Evolutionary conservation across 352 stramenopile genomes (phyloP).

Genomic region (Globisporangium nunn): DNA sequence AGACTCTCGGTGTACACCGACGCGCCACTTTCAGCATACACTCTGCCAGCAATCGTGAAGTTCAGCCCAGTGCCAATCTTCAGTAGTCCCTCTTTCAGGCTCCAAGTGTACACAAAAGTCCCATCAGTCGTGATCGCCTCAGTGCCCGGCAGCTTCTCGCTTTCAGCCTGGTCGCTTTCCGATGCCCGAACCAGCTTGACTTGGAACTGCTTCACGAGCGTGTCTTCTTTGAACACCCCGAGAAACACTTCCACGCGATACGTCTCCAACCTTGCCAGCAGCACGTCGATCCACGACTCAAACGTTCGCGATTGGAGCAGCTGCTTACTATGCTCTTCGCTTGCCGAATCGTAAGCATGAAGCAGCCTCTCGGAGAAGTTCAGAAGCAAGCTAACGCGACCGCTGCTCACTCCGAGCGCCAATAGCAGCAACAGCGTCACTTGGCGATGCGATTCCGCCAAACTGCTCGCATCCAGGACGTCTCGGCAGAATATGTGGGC

Average conservation of each 20-base stretch:
- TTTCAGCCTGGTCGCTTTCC: constrained; percentile 6
- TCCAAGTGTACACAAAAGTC: constrained; percentile 66
- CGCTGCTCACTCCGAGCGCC: constrained; percentile 48
- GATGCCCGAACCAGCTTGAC: constrained; percentile 31
- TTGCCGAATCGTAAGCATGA: background rate
- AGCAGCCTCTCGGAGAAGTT: constrained; percentile 38
- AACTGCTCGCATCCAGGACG: constrained; percentile 17
- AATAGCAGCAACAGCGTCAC: constrained; percentile 42
- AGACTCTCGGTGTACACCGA: constrained; percentile 20
- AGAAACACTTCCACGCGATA: constrained; percentile 52
- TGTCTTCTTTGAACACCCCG: constrained; percentile 35
- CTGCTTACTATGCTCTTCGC: background rate
- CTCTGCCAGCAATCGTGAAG: constrained; percentile 62
- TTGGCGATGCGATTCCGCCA: constrained; percentile 20
- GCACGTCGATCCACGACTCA: constrained; percentile 22
- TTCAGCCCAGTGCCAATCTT: constrained; percentile 71
- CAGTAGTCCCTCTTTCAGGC: constrained; percentile 24
- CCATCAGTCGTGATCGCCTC: constrained; percentile 49
- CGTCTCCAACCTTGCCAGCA: constrained; percentile 39
- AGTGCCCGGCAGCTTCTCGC: constrained; percentile 9
- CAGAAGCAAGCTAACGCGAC: constrained; percentile 38
- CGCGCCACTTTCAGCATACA: constrained; percentile 36
- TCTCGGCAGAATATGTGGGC: constrained; percentile 39
- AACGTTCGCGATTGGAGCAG: constrained; percentile 24
- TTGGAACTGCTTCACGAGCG: constrained; percentile 34